Conservation (phyloP, 148 eudicot species). For the Rhododendron henanense region DNA sequence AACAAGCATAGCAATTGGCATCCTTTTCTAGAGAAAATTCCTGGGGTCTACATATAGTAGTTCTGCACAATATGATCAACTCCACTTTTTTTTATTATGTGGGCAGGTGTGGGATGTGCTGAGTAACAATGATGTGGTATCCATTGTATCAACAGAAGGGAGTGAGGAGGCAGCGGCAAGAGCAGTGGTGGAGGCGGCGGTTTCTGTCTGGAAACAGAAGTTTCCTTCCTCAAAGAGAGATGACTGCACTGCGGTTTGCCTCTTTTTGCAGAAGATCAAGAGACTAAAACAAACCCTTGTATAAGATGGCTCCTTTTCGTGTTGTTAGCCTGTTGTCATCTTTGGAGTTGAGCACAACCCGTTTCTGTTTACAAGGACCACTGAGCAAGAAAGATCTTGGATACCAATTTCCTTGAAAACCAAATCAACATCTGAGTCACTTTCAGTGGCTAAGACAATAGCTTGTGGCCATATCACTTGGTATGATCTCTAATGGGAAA, state of each 20-base stretch:
- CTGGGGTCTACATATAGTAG: not conserved
- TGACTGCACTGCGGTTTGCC: conserved; percentile 67
- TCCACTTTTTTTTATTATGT: not conserved
- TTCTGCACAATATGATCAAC: not conserved
- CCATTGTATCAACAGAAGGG: conserved; percentile 35
- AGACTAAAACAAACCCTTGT: conserved; percentile 6
- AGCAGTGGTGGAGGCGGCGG: conserved; percentile 51
- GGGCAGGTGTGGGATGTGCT: conserved; percentile 83
- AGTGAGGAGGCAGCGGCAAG: conserved; percentile 55
- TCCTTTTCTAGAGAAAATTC: not conserved
- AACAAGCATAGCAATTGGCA: not conserved
- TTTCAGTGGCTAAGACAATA: not conserved
- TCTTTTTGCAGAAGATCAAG: conserved; percentile 39
- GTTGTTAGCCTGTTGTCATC: not conserved
- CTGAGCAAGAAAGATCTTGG: conserved; percentile 1
- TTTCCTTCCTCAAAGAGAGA: conserved; percentile 58
- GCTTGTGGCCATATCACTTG: not conserved
- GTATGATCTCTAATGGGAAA: not conserved
- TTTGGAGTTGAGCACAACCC: not conserved
- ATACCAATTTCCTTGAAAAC: not conserved
- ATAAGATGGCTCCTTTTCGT: not conserved
- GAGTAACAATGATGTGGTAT: conserved; percentile 55
- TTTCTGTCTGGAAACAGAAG: conserved; percentile 49
- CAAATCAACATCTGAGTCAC: not conserved
- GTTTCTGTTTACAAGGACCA: not conserved